A percentile compares a stretch with the other conserved stretches of the same genome.
phyloP scores from a whole-genome alignment of 2,329 filamentous ascomycete genomes.

The Microcyclosporella mali region DNA sequence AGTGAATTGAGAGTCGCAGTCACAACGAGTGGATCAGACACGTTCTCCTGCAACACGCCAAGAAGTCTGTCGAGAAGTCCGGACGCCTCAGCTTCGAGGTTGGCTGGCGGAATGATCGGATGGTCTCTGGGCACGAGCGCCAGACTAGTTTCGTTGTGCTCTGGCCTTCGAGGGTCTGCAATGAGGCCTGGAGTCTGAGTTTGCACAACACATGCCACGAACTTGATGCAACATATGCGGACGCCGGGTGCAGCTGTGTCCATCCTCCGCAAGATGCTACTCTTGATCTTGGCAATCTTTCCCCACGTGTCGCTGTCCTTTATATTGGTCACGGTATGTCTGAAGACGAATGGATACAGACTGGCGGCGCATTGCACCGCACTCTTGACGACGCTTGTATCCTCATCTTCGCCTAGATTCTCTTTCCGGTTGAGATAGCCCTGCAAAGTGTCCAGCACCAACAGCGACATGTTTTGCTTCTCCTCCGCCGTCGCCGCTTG shows the following conservation, averaged over 20 bases:
- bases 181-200: conserved; percentile 82
- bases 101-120: conserved; percentile 67
- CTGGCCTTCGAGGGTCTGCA: conserved; percentile 73
- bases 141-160: conserved; percentile 77
- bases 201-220: conserved; percentile 85
- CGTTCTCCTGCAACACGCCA: conserved; percentile 73
- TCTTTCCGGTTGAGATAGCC: conserved; percentile 44
- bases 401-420: conserved; percentile 55
- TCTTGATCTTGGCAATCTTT: conserved; percentile 80
- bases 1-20: conserved; percentile 89
- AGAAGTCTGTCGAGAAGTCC: conserved; percentile 86
- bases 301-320: conserved; percentile 80
- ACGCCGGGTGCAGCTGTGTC: conserved; percentile 70
- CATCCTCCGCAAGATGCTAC: conserved; percentile 82
- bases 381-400: conserved; percentile 74
- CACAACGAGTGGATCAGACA: conserved; percentile 77
- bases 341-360: conserved; percentile 85
- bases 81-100: conserved; percentile 85
- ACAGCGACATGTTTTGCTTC: conserved; percentile 65
- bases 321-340: conserved; percentile 85
- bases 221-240: conserved; percentile 93
- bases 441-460: conserved; percentile 69
- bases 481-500: conserved; percentile 70
- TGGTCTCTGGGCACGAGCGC: conserved; percentile 80
- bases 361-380: conserved; percentile 84